Evolutionary conservation across 805 yeast genomes (phyloP), one percentile per base, ranked within the genome.

Genomic region (Wickerhamiella slavikovae): DNA sequence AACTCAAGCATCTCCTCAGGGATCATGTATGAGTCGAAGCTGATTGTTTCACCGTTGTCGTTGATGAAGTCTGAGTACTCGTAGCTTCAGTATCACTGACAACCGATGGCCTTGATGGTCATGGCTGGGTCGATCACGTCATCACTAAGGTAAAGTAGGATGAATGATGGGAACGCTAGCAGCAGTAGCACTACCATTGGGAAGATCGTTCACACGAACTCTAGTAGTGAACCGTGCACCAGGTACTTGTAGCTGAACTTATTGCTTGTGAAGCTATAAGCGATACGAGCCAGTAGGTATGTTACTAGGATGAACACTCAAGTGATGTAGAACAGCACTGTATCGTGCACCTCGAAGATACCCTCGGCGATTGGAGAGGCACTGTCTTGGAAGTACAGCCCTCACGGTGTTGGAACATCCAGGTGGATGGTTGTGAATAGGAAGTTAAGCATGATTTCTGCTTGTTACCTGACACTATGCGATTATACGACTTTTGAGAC

Each of bases 401-500:
- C 40, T 38, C 43, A 41, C 22, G 42, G 45, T 32, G 38, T 40
- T 9, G 43, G 45, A 27, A 41, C 43, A 41, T 41, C 45, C 34
- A 35, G 35, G 21, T 27, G 28, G 15, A 31, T 31, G 19, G n/a
- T 26, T 25, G 24, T 29, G 17, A 31, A 25, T 15, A 15, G 13
- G 18, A 27, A 26, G 17, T 34, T 28, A 23, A 31, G 24, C 30
- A 29, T 29, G 11, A 11, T 29, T 17, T 24, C 18, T 10, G 16
- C 11, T 25, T 22, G 15, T 28, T 22, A 9, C 23, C 25, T 24
- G 16, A 19, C 18, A n/a, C 13, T 19, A 18, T 27, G 12, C 12
- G 22, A 17, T 20, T 19, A 12, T 30, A 27, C 27, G 22, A 28
- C 25, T 29, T 17, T 19, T 17, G 29, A 27, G 31, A 30, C 16